A percentile compares a stretch with the other conserved stretches of the same genome.
Evolutionary conservation across 2,329 filamentous ascomycete genomes (phyloP).

Genomic region (Daldinia sp.): DNA sequence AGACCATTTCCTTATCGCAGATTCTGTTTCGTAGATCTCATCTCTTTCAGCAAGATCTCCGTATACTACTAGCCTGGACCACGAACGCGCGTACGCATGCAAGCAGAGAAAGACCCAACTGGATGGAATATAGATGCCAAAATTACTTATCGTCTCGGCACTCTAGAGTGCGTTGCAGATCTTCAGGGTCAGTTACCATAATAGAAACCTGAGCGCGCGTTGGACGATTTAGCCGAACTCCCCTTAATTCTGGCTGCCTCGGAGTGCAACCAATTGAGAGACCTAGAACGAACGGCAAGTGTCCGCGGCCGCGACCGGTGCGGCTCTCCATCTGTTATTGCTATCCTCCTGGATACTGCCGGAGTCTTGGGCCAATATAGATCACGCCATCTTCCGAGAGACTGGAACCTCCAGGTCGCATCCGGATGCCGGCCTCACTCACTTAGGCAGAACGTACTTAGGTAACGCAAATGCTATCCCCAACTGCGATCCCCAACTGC

Average conservation of each 20-base stretch:
- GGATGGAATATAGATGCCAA: conserved; percentile 14
- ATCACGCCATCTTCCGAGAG: conserved; percentile 29
- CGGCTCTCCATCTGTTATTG: conserved; percentile 19
- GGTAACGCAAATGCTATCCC: conserved; percentile 7
- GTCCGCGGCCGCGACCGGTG: conserved; percentile 12
- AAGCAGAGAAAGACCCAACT: conserved; percentile 13
- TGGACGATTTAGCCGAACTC: conserved; percentile 32
- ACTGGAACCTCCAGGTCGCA: conserved; percentile 13
- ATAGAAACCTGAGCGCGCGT: conserved; percentile 3
- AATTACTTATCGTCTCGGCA: conserved; percentile 9
- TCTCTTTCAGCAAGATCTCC: conserved; percentile 11
- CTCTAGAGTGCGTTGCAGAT: conserved; percentile 25
- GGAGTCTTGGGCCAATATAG: conserved; percentile 19
- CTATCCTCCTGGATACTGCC: conserved; percentile 16
- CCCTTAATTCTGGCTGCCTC: conserved; percentile 27
- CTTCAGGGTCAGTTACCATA: conserved; percentile 21
- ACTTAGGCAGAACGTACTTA: conserved; percentile 31
- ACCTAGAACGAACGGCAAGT: conserved; percentile 29
- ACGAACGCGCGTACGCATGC: conserved; percentile 24
- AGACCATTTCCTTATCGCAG: conserved; percentile 2
- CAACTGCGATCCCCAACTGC: neutral
- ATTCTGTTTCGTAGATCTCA: neutral
- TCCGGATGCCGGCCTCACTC: conserved; percentile 14
- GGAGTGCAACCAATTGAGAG: conserved; percentile 24
- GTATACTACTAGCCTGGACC: conserved; percentile 3